Percentiles rank a stretch among this genome's conserved stretches.
These are phyloP conservation scores for Russula lepida DNA, from an alignment of 768 basidiomycete genomes.

Conservation along the genomic window DNA sequence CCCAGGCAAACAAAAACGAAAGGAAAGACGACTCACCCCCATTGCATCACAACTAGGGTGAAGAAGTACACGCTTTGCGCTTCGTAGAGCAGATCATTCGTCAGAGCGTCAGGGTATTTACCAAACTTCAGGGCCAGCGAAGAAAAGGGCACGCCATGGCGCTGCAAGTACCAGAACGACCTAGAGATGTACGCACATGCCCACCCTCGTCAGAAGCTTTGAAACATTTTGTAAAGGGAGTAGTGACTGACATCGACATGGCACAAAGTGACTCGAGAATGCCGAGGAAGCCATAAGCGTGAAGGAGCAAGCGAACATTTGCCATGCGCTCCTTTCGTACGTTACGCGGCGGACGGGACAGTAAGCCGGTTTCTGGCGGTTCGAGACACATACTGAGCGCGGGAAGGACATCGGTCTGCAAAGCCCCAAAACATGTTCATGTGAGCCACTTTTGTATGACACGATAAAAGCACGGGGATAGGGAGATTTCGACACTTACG, in stretches of 20 bases:
- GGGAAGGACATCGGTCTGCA: conserved; percentile 44
- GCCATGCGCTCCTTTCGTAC: conserved; percentile 48
- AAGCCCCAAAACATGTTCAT: not conserved
- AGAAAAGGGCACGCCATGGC: conserved; percentile 41
- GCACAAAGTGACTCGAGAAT: conserved; percentile 40
- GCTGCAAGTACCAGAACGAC: conserved; percentile 39
- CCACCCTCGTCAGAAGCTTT: not conserved
- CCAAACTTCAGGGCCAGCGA: conserved; percentile 40
- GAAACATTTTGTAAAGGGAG: not conserved
- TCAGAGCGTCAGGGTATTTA: conserved; percentile 31
- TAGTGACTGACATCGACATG: conserved; percentile 36
- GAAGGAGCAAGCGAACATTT: conserved; percentile 43
- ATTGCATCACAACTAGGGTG: conserved; percentile 51
- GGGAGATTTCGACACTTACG: not conserved
- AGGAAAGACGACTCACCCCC: conserved; percentile 28
- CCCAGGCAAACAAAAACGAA: not conserved
- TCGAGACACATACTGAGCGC: conserved; percentile 49
- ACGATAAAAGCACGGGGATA: too few relatives aligned
- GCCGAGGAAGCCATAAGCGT: conserved; percentile 53
- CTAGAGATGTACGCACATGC: conserved; percentile 15
- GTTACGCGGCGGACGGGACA: conserved; percentile 47
- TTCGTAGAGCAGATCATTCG: conserved; percentile 33
- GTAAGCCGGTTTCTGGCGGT: conserved; percentile 51
- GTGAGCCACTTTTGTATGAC: not conserved
- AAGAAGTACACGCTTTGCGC: conserved; percentile 49